Base-by-base conservation (phyloP, 106 monocot species). In the Apostasia shenzhenica region DNA sequence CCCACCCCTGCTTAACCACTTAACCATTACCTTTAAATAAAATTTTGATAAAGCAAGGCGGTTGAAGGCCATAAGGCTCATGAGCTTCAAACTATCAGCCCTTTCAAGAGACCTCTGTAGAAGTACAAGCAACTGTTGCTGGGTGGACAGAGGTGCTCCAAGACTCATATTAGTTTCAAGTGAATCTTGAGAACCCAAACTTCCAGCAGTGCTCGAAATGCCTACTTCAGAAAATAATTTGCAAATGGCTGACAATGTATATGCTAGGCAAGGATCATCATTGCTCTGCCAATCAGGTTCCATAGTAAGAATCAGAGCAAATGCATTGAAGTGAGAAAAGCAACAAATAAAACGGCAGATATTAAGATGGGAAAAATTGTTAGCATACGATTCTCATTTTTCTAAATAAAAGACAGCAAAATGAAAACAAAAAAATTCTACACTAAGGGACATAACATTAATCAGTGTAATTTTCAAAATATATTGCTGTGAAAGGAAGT, bases 251-350 rank as follows among this genome's bases (percentile, higher is more conserved):
- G 92, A 76, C 67, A 92, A 83, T 7, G 92, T 92, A 66, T 92
- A 92, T 61, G 92, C 81, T 72, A 97, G 86, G 56, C 97, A 97
- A 40, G 86, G 64, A 73, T 92, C 87, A 72, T 97, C 92, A 74
- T 78, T 87, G 57, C 85, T 89, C 95, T 95, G 95, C 79, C 82
- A 12, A 44, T 41, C 56, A 56, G 56, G 56, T 4, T 13, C 10
- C 56, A 56, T 4, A 13, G 10, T 50, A n/a, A 56, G n/a, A 67
- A 8, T 48, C 14, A 39, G 45, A 45, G 45, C 40, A 61, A 41
- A 42, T 61, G 42, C 41, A 10, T 43, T 61, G 2, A 41, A 61
- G 7, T 44, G 6, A 61, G 13, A 42, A 61, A 43, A 1, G 14
- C 5, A 14, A 26, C 5, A 3, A 5, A 12, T 14, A 58, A 5